Base-by-base conservation (phyloP, 2,329 filamentous ascomycete genomes). In the Drechslerella dactyloides region DNA sequence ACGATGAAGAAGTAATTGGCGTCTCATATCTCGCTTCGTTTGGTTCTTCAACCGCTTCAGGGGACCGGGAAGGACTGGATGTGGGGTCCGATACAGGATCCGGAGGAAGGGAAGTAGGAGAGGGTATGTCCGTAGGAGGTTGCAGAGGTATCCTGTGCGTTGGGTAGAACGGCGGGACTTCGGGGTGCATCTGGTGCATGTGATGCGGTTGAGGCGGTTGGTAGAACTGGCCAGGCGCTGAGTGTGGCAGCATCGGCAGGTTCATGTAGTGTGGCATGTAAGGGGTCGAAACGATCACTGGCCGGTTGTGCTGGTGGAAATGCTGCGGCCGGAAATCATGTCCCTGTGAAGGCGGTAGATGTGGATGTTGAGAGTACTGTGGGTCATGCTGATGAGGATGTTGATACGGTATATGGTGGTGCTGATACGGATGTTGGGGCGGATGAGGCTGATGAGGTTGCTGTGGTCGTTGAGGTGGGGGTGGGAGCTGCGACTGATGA, bases 251-350 rank as follows among this genome's bases (percentile, higher is more conserved):
- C 15, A 63, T 54, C 1, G 42, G 60, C 8, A 54, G 66, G 30
- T 70, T 64, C 23, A 59, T n/a, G n/a, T n/a, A n/a, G n/a, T n/a
- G 66, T 21, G 48, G 59, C n/a, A 56, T 44, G 23, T 30, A 54
- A 68, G 19, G 40, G 11, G 48, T 42, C 4, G 60, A 44, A 56
- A 33, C 21, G 61, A 52, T 52, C 11, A 51, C 37, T 33, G 69
- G 52, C 37, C 52, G 50, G 81, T 84, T 82, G 80, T 59, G 50
- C 35, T 64, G 59, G 50, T 70, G 66, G 55, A 70, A 70, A 40
- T 64, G 59, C 11, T 40, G 59, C 86, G 85, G 24, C 84, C 84
- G 77, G 82, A 79, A 68, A 79, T 80, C 74, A 85, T 86, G 2
- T 80, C 77, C 23, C 77, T 74, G 58, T 27, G 58, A 61, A 24